These are phyloP conservation scores for Rhizodiscina lignyota DNA, from an alignment of 495 filamentous ascomycete species.

Conservation along the genomic window DNA sequence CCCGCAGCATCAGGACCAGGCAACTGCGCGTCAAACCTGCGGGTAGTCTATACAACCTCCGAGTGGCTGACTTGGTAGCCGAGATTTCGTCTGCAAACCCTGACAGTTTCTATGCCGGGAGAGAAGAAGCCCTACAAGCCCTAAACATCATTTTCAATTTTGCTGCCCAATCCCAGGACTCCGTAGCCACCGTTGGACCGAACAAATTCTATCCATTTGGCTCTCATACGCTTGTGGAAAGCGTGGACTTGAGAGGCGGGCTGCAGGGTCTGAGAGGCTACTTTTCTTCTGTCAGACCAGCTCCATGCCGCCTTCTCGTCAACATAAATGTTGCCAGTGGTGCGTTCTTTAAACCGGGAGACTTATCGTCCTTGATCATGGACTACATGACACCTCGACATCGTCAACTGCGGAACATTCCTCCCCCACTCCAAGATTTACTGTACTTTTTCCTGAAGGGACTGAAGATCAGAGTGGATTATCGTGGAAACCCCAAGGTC, in stretches of 20 bases:
- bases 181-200: conserved; percentile 5
- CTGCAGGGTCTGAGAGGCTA: conserved; percentile 30
- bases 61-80: no score
- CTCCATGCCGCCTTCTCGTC: conserved; percentile 23
- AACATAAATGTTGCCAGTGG: conserved; percentile 31
- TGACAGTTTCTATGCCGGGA: no score
- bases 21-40: no score
- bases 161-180: background rate
- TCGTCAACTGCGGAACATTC: background rate
- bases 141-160: no score
- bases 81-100: no score
- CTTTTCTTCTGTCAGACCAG: conserved; percentile 29
- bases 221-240: conserved; percentile 5
- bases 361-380: conserved; percentile 14
- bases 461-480: conserved; percentile 6
- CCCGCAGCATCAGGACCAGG: no score
- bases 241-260: conserved; percentile 17
- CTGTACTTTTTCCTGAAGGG: conserved; percentile 11
- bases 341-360: conserved; percentile 23
- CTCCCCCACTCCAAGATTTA: background rate
- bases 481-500: background rate
- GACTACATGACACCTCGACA: conserved; percentile 7
- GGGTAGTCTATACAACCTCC: no score
- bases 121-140: no score
- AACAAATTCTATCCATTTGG: conserved; percentile 20